Base-by-base conservation (phyloP, 352 stramenopile species). In the Phytophthora cajani region DNA sequence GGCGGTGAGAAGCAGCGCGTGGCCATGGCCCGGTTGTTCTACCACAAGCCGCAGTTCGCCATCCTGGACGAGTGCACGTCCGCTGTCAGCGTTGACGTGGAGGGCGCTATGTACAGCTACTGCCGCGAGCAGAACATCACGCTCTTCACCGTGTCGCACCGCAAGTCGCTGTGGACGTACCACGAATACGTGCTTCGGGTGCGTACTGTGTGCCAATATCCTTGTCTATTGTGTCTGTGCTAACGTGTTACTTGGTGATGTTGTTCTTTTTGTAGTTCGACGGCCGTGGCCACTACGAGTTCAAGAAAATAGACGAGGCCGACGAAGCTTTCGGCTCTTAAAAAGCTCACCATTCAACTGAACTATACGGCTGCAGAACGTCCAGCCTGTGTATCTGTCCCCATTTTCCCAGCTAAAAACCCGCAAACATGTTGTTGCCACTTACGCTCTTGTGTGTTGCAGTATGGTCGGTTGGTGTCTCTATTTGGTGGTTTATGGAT, bases 1-100 rank as follows among this genome's bases (percentile, higher is more conserved):
- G 89, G 93, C 17, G 92, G 91, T 17, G 91, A 98, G 79, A 97
- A 97, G 76, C 91, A 98, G 81, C 87, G 91, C 23, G 75, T 98
- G 27, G 91, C 91, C 27, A 96, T 98, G 81, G 91, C 90, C 21
- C 82, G 91, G 32, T 60, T 97, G 38, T 97, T 97, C 58, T 97
- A 94, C 81, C 90, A 97, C 80, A 90, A 89, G 63, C 91, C 92
- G 10, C 85, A 96, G 71, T 97, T 97, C 75, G 90, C 91, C 47
- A 97, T 97, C 50, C 71, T 97, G 33, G 91, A 98, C 69, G 92
- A 97, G 59, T 94, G 88, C 58, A 97, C 87, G 21, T 94, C 85
- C 30, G 88, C 86, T 23, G 89, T 97, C 12, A 92, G 81, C 57
- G 84, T 94, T 16, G 92, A 97, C 63, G 87, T 97, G 4, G 91